Evolutionary conservation across 192 early-diverging fungal species (phyloP).

Genomic region (Tieghemiomyces parasiticus): DNA sequence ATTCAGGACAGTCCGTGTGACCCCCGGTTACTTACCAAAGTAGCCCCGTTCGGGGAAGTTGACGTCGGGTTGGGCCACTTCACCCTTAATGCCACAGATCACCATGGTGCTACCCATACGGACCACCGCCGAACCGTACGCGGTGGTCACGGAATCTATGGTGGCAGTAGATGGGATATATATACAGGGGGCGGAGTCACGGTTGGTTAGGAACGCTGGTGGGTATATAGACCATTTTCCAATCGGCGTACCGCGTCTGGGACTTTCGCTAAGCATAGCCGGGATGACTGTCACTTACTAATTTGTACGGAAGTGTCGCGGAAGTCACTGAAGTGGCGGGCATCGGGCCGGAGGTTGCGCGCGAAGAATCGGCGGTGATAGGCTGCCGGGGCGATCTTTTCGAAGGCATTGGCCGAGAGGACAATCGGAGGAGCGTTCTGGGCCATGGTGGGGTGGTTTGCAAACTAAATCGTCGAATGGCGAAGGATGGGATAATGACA

Average conservation of each 20-base stretch:
- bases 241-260: too few species aligned
- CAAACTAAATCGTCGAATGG: too few species aligned
- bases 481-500: too few species aligned
- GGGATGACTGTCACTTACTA: too few species aligned
- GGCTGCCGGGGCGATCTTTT: background rate
- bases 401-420: conserved; percentile 1
- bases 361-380: background rate
- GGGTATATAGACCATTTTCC: too few species aligned
- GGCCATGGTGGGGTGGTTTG: too few species aligned
- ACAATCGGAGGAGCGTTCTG: background rate
- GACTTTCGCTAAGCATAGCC: too few species aligned
- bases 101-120: conserved; percentile 78
- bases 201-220: too few species aligned
- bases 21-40: too few species aligned
- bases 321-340: background rate
- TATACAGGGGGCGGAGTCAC: too few species aligned
- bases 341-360: conserved; percentile 1
- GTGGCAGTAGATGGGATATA: too few species aligned
- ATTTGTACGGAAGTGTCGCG: conserved; percentile 3
- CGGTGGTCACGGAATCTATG: conserved; percentile 55
- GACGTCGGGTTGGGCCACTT: conserved; percentile 69
- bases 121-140: conserved; percentile 76
- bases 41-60: conserved; percentile 55
- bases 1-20: too few species aligned
- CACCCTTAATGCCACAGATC: conserved; percentile 89